Evolutionary conservation across 1,284 basidiomycete genomes (phyloP).

Genomic region (Ceratobasidium sp.): DNA sequence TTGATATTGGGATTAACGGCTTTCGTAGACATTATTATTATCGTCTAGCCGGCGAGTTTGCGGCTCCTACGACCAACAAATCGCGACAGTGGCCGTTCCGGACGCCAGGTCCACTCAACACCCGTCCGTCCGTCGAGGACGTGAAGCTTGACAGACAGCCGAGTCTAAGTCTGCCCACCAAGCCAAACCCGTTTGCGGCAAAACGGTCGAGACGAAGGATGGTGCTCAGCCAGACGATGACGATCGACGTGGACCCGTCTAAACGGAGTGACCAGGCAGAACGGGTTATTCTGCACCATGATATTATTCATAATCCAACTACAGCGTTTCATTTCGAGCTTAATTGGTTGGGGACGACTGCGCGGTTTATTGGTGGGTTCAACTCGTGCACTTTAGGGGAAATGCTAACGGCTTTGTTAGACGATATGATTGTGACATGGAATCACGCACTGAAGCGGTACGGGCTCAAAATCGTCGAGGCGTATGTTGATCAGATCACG

Average conservation of each 20-base stretch:
- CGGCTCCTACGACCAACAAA: slow-evolving; percentile 75
- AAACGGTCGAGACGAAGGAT: slow-evolving; percentile 72
- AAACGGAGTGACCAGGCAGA: slow-evolving; percentile 90
- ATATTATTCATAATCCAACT: slow-evolving; percentile 91
- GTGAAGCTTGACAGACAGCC: slow-evolving; percentile 24
- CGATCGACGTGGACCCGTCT: slow-evolving; percentile 87
- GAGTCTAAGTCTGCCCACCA: neutral
- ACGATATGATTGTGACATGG: slow-evolving; percentile 90
- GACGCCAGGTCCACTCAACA: slow-evolving; percentile 31
- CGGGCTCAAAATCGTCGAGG: slow-evolving; percentile 93
- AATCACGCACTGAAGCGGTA: slow-evolving; percentile 89
- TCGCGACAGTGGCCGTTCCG: slow-evolving; percentile 54
- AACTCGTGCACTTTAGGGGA: neutral
- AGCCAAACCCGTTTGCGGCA: slow-evolving; percentile 51
- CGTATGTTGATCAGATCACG: slow-evolving; percentile 88
- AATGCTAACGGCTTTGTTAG: neutral
- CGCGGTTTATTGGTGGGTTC: slow-evolving; percentile 80
- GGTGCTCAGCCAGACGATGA: slow-evolving; percentile 87
- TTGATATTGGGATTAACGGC: slow-evolving; percentile 7
- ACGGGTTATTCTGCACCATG: slow-evolving; percentile 88
- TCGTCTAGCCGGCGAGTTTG: slow-evolving; percentile 81
- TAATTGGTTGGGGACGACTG: slow-evolving; percentile 97
- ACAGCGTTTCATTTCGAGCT: slow-evolving; percentile 97
- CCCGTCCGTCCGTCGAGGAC: slow-evolving; percentile 36
- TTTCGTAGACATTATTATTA: slow-evolving; percentile 84